Evolutionary conservation across 1,284 basidiomycete genomes (phyloP), one percentile per base, ranked within the genome.

Genomic region (Lignosus rhinocerotis): DNA sequence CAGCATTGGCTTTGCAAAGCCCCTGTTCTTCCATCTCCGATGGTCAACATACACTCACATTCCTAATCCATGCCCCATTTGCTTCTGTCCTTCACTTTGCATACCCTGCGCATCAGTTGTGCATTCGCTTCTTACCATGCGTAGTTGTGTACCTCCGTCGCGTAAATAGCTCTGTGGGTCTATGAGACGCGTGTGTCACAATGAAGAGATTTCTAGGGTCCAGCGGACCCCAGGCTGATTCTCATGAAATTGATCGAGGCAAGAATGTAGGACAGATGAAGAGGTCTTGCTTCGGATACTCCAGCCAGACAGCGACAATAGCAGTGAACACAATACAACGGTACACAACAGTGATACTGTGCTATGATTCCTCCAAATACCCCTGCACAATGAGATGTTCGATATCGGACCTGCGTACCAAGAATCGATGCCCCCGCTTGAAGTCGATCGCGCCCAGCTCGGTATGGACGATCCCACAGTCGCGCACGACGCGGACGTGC

Each of bases 361-460:
- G 33, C 55, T 55, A 61, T 11, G 58, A 62, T 48, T 89, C 83
- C 75, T 96, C 92, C 61, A 98, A 76, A 73, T 90, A 96, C 3
- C 94, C 95, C 69, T 95, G 92, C 1, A 96, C 86, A 66, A 98
- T 92, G 64, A 98, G 80, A 70, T 94, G 87, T 72, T 98, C 96
- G 59, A 98, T 88, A 72, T 96, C 93, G 10, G 88, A 84, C 64
- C 93, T 78, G 47, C 90, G 80, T 51, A 97, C 87, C 78, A 94
- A 85, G 69, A 94, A 95, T 58, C 94, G 77, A 74, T 94, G 90
- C 0, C 94, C 95, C 72, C 89, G 92, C 66, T 85, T 83, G 70
- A 98, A 94, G 71, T 95, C 90, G 58, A 98, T 88, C 59, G 83
- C 85, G 34, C 94, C 94, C 56, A 88, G 77, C 72, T 97, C 94